Conservation (phyloP, 2,329 filamentous ascomycete genomes). For the Hypoxylon sp. region DNA sequence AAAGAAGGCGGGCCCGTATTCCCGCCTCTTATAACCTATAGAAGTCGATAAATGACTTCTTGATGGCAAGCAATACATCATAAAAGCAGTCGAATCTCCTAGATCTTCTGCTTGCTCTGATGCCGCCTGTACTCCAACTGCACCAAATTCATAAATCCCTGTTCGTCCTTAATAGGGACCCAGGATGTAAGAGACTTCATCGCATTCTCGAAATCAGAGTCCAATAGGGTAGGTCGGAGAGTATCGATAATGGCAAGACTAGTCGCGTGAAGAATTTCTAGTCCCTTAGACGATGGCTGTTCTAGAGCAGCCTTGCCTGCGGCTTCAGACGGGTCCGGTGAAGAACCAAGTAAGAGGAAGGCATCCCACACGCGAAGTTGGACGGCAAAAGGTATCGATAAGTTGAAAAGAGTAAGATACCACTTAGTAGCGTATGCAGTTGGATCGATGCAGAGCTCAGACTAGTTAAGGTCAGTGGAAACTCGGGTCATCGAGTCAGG, state of each 20-base stretch:
- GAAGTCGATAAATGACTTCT: slow-evolving; percentile 5
- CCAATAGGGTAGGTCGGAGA: slow-evolving; percentile 87
- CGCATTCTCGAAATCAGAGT: slow-evolving; percentile 95
- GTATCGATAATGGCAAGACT: slow-evolving; percentile 92
- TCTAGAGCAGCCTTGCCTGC: slow-evolving; percentile 52
- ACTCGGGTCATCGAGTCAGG: not conserved
- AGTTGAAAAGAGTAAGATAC: slow-evolving; percentile 98
- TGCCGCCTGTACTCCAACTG: slow-evolving; percentile 86
- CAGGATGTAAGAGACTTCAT: slow-evolving; percentile 98
- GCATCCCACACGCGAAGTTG: slow-evolving; percentile 98
- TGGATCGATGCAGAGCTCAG: slow-evolving; percentile 83
- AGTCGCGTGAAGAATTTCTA: slow-evolving; percentile 91
- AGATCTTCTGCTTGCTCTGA: slow-evolving; percentile 62
- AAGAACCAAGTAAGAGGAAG: slow-evolving; percentile 92
- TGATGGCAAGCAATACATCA: slow-evolving; percentile 20
- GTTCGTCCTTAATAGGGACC: slow-evolving; percentile 94
- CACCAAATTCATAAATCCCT: slow-evolving; percentile 91
- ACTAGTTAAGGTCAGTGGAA: slow-evolving; percentile 31
- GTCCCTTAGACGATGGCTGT: slow-evolving; percentile 68
- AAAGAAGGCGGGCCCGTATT: slow-evolving; percentile 11
- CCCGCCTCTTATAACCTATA: not conserved
- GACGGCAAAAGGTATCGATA: slow-evolving; percentile 93
- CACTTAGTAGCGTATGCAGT: slow-evolving; percentile 97
- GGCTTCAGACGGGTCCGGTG: slow-evolving; percentile 55
- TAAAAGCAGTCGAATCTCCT: slow-evolving; percentile 46